A percentile compares a stretch with the other conserved stretches of the same genome.
phyloP scores from a whole-genome alignment of 257 asterid species.

The Dorcoceras hygrometricum region DNA sequence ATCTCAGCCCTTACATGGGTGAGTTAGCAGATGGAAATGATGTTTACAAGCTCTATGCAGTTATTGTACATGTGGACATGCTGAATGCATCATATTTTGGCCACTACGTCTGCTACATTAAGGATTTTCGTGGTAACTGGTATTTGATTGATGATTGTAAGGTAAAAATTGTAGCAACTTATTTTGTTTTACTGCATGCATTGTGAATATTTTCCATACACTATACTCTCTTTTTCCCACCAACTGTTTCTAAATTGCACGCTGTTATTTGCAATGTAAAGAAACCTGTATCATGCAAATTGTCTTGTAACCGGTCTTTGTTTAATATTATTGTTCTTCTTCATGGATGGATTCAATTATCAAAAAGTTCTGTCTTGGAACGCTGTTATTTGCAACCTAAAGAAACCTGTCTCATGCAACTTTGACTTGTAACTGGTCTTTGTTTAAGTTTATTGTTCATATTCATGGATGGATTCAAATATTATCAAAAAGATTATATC shows the following conservation, averaged over 20 bases:
- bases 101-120: conserved; percentile 89
- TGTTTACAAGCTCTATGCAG: conserved; percentile 87
- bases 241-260: background rate
- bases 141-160: conserved; percentile 86
- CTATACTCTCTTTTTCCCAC: background rate
- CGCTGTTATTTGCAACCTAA: too few relatives aligned
- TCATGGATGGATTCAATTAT: too few relatives aligned
- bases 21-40: conserved; percentile 59
- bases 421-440: background rate
- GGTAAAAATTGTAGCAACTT: conserved; percentile 40
- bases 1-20: conserved; percentile 79
- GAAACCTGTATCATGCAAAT: too few relatives aligned
- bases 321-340: too few relatives aligned
- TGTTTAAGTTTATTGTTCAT: background rate
- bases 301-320: too few relatives aligned
- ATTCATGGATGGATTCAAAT: too few relatives aligned
- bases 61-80: conserved; percentile 96
- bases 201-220: background rate
- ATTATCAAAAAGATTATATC: too few relatives aligned
- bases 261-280: conserved; percentile 1
- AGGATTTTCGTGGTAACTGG: conserved; percentile 85
- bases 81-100: conserved; percentile 96
- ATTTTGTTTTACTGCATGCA: background rate
- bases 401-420: background rate
- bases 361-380: too few relatives aligned